phyloP scores from a whole-genome alignment of 768 basidiomycete species.

The Psilocybe cubensis region DNA sequence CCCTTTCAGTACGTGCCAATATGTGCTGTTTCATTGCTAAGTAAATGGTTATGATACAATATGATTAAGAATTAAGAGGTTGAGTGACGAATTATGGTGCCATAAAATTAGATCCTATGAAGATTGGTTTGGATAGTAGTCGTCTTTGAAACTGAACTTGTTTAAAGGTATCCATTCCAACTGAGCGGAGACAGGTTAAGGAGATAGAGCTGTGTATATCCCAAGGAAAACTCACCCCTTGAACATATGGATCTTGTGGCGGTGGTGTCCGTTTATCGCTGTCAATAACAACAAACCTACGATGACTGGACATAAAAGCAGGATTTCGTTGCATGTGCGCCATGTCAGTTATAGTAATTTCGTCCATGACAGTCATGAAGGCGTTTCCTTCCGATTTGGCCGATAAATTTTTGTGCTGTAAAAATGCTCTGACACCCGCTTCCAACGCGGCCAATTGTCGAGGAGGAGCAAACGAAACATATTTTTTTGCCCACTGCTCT shows the following conservation, averaged over 20 bases:
- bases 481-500: constrained; percentile 41
- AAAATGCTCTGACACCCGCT: constrained; percentile 44
- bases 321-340: constrained; percentile 62
- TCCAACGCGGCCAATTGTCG: constrained; percentile 47
- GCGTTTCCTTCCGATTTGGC: constrained; percentile 26
- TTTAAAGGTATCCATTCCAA: constrained; percentile 55
- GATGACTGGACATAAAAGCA: constrained; percentile 58
- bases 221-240: constrained; percentile 49
- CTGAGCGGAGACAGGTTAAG: constrained; percentile 34
- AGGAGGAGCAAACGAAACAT: constrained; percentile 32
- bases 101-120: too few relatives aligned
- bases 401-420: constrained; percentile 14
- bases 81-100: too few relatives aligned
- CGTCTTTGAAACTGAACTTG: constrained; percentile 63
- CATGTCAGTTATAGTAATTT: constrained; percentile 53
- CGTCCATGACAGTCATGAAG: constrained; percentile 42
- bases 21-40: too few relatives aligned
- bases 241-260: constrained; percentile 6
- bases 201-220: not conserved
- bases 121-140: constrained; percentile 41
- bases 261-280: constrained; percentile 31
- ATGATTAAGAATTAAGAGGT: too few relatives aligned
- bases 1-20: too few relatives aligned
- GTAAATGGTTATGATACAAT: too few relatives aligned
- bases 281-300: constrained; percentile 67